phyloP scores from a whole-genome alignment of 192 early-diverging fungal genomes.

The Umbelopsis sp. region DNA sequence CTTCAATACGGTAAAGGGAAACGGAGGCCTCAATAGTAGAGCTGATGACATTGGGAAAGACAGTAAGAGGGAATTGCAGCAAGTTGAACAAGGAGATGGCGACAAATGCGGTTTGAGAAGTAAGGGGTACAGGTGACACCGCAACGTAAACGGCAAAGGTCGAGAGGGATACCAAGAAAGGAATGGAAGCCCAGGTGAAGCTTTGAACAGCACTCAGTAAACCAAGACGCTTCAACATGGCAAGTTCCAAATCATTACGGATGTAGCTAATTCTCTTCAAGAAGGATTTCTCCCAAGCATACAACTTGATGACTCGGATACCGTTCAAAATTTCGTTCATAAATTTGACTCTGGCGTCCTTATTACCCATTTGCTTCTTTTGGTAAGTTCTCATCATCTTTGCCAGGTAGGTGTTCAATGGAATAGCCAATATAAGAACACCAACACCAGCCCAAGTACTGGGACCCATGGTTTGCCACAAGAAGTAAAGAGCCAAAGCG shows the following conservation, averaged over 20 bases:
- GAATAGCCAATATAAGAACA: conserved; percentile 79
- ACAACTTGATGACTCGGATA: conserved; percentile 95
- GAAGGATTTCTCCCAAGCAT: conserved; percentile 90
- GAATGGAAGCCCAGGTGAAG: conserved; percentile 82
- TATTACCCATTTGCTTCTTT: conserved; percentile 84
- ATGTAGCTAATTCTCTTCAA: conserved; percentile 65
- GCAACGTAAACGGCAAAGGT: conserved; percentile 80
- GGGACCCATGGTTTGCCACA: conserved; percentile 80
- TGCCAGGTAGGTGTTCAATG: conserved; percentile 73
- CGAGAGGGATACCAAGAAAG: conserved; percentile 85
- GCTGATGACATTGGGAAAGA: conserved; percentile 83
- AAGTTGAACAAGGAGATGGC: conserved; percentile 91
- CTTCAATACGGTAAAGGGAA: conserved; percentile 77
- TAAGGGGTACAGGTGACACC: conserved; percentile 53
- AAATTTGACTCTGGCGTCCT: conserved; percentile 70
- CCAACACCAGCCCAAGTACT: conserved; percentile 83
- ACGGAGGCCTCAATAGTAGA: conserved; percentile 81
- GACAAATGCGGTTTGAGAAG: conserved; percentile 77
- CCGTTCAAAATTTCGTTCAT: conserved; percentile 90
- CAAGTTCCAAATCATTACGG: conserved; percentile 76
- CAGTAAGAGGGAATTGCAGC: conserved; percentile 83
- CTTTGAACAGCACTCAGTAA: conserved; percentile 66
- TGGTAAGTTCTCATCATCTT: conserved; percentile 67
- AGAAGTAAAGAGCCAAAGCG: conserved; percentile 64
- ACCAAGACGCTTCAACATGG: conserved; percentile 74